Base-by-base conservation (phyloP, 2,329 filamentous ascomycete species). In the Neonectria ditissima region DNA sequence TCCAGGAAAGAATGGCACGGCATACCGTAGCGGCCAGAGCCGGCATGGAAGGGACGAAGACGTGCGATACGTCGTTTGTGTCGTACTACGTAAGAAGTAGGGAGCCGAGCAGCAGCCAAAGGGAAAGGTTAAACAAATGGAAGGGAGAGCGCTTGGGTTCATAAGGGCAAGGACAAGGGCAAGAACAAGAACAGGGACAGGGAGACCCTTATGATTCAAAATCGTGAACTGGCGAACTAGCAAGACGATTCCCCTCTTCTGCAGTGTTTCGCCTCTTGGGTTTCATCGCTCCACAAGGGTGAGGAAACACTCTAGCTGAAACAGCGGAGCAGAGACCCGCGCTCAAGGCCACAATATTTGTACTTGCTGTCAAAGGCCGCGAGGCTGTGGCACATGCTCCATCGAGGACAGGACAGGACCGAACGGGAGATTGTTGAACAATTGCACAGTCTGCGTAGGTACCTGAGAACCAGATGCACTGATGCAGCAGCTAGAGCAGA, bases 221-320 rank as follows among this genome's bases (percentile, higher is more conserved):
- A 48, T n/a, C 39, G 48, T 53, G 53, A 28, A 52, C 47, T 48
- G 39, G 45, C 52, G 53, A 28, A 52, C 47, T 48, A 30, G 45
- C 52, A 30, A 28, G 24, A 47, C 22, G 13, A 18, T 51, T 13
- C 10, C 26, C 8, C 53, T 22, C 62, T 60, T 59, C 56, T 60
- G 56, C 56, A 57, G 59, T 60, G 69, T 73, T 72, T 72, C 66
- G 66, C 59, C 55, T 64, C 68, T 60, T 67, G 62, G 57, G 68
- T 72, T 69, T 72, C 68, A 68, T 63, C 56, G 45, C 43, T 43
- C 16, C 41, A 43, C 16, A 48, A 43, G 41, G 24, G 44, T 28
- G 8, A 55, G 59, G 59, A 69, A 60, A 24, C 62, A 70, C 61
- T 68, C 53, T 72, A 65, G 64, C 57, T 73, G 69, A 73, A 73